These are phyloP conservation scores for Leucaena leucocephala DNA, from an alignment of 306 rosid genomes.

Conservation along the genomic window DNA sequence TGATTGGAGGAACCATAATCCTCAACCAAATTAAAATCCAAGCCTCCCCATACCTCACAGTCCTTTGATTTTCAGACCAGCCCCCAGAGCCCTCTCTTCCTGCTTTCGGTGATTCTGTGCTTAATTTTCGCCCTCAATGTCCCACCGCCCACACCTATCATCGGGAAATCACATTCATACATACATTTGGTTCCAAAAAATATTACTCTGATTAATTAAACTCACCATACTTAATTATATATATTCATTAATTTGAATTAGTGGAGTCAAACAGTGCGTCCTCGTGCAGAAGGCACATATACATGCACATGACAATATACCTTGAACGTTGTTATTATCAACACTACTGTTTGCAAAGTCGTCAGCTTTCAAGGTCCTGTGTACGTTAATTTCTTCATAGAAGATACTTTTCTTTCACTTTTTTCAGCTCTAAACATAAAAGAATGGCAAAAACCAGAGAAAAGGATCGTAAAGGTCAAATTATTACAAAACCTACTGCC, in stretches of 20 bases:
- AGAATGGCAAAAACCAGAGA: background rate
- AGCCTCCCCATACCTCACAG: background rate
- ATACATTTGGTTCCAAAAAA: conserved; percentile 8
- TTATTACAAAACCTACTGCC: background rate
- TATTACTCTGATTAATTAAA: too few species aligned
- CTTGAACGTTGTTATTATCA: background rate
- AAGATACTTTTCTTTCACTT: too few species aligned
- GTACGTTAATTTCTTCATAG: background rate
- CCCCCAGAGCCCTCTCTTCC: background rate
- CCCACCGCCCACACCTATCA: background rate
- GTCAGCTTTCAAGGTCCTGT: background rate
- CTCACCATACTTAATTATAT: background rate
- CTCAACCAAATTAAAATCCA: background rate
- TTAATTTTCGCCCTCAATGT: conserved; percentile 11
- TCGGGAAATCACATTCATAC: background rate
- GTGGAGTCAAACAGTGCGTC: background rate
- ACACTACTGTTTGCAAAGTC: background rate
- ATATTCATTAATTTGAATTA: too few species aligned
- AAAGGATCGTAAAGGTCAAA: background rate
- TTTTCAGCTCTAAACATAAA: too few species aligned
- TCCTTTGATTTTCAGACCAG: conserved; percentile 19
- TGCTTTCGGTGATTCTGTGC: conserved; percentile 21
- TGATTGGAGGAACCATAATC: background rate
- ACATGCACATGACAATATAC: background rate
- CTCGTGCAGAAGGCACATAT: background rate